Percentiles rank a stretch among this genome's conserved stretches.
These are phyloP conservation scores for Nemophila menziesii DNA, from an alignment of 257 asterid species.

Conservation along the genomic window DNA sequence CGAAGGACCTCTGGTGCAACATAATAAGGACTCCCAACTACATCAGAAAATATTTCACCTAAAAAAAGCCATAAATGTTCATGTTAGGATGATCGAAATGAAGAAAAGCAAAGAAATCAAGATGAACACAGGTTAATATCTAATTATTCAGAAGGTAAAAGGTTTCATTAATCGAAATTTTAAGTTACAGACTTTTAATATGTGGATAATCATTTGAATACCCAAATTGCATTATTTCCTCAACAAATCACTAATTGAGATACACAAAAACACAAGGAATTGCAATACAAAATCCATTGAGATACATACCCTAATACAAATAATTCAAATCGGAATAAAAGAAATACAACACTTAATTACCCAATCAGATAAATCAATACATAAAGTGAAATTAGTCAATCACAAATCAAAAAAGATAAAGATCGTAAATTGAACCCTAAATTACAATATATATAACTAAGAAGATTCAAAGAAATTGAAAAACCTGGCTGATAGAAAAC, in stretches of 20 bases:
- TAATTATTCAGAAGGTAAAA: no score
- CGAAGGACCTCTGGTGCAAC: conserved; percentile 92
- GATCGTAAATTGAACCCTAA: no score
- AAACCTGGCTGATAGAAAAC: neutral
- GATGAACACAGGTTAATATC: neutral
- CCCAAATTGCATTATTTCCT: neutral
- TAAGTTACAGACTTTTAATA: no score
- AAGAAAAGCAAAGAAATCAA: neutral
- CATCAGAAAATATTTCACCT: conserved; percentile 79
- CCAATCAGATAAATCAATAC: no score
- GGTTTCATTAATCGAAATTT: no score
- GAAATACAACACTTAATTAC: neutral
- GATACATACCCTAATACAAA: no score
- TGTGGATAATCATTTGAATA: no score
- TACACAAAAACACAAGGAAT: neutral
- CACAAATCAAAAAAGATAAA: no score
- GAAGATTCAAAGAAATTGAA: no score
- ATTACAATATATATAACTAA: no score
- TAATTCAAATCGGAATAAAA: no score
- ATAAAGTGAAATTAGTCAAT: no score
- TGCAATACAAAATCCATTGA: neutral
- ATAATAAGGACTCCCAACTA: conserved; percentile 91
- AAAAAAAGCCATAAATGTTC: neutral
- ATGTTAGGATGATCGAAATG: neutral
- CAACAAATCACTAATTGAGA: neutral